Evolutionary conservation across 352 stramenopile genomes (phyloP).

Genomic region (Phytophthora citrophthora): DNA sequence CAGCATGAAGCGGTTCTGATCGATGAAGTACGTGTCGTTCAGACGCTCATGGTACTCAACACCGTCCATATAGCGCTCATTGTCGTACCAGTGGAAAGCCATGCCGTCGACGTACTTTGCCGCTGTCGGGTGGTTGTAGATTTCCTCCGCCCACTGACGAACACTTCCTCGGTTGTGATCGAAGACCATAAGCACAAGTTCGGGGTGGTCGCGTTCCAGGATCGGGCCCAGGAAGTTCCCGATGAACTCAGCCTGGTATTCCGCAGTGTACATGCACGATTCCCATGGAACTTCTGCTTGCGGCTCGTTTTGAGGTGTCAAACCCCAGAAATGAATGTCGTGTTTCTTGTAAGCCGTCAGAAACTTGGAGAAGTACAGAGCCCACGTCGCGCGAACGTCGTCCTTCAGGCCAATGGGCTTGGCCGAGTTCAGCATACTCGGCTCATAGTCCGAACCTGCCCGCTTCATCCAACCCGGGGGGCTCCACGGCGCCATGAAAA

Average conservation of each 20-base stretch:
- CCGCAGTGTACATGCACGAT: constrained; percentile 59
- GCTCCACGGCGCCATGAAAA: constrained; percentile 91
- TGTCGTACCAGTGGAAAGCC: constrained; percentile 93
- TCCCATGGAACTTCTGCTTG: constrained; percentile 79
- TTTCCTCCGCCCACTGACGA: constrained; percentile 69
- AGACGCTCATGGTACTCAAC: constrained; percentile 77
- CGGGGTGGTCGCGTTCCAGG: constrained; percentile 62
- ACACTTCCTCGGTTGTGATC: constrained; percentile 92
- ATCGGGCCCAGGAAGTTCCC: constrained; percentile 80
- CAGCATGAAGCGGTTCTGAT: constrained; percentile 71
- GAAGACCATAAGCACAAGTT: constrained; percentile 92
- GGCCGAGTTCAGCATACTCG: constrained; percentile 72
- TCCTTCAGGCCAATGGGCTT: constrained; percentile 59
- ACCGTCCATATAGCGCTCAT: constrained; percentile 72
- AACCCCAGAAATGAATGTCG: constrained; percentile 84
- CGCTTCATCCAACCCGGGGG: constrained; percentile 92
- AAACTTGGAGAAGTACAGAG: constrained; percentile 93
- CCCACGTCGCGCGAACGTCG: constrained; percentile 75
- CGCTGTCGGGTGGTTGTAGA: constrained; percentile 67
- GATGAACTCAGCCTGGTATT: constrained; percentile 79
- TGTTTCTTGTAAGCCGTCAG: constrained; percentile 91
- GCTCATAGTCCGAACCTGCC: constrained; percentile 39
- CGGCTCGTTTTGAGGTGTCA: constrained; percentile 93
- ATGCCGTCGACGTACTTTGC: constrained; percentile 89
- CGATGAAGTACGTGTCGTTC: constrained; percentile 84